Conservation (phyloP, 2,329 filamentous ascomycete genomes). For the Ilyonectria destructans region DNA sequence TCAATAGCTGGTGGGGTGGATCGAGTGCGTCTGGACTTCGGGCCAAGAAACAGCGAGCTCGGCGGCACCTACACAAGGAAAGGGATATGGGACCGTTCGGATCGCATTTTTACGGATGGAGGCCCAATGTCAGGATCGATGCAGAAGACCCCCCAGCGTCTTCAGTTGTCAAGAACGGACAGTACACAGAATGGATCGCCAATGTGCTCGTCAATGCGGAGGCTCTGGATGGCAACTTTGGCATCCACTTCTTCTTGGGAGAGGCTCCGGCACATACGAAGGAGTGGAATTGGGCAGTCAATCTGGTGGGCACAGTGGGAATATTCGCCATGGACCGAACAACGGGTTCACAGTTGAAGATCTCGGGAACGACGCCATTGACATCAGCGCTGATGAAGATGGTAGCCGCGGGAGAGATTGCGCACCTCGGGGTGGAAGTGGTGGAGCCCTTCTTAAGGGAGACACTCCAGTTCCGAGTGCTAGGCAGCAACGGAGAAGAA, state of each 20-base stretch:
- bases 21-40: constrained; percentile 50
- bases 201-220: constrained; percentile 76
- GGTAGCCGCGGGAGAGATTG: constrained; percentile 56
- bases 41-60: constrained; percentile 16
- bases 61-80: constrained; percentile 1
- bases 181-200: constrained; percentile 77
- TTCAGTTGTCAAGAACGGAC: constrained; percentile 56
- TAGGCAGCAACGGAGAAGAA: constrained; percentile 46
- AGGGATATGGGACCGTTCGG: constrained; percentile 11
- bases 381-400: constrained; percentile 65
- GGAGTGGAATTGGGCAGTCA: constrained; percentile 68
- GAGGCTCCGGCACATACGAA: constrained; percentile 60
- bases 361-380: constrained; percentile 68
- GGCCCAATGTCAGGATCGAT: constrained; percentile 49
- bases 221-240: constrained; percentile 73
- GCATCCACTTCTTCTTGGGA: constrained; percentile 79
- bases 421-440: constrained; percentile 55
- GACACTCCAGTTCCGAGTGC: constrained; percentile 55
- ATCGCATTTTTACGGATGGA: constrained; percentile 18
- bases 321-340: constrained; percentile 65
- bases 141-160: constrained; percentile 43
- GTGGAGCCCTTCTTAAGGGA: constrained; percentile 61
- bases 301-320: constrained; percentile 75
- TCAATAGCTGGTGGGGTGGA: constrained; percentile 68
- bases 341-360: constrained; percentile 53